phyloP scores from a whole-genome alignment of 2,329 filamentous ascomycete genomes.

The Diaporthe nobilis region DNA sequence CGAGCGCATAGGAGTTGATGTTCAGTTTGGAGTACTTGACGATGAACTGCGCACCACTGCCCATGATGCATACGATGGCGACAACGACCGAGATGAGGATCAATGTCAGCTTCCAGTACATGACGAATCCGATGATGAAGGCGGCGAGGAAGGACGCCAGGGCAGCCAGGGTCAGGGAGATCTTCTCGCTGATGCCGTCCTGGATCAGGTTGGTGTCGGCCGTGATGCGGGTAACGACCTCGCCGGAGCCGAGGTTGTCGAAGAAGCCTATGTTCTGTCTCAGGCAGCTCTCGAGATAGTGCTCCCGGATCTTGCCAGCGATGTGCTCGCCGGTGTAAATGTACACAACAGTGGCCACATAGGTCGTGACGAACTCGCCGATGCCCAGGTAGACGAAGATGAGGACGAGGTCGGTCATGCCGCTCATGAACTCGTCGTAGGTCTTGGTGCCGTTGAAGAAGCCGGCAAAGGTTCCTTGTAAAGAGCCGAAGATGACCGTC shows the following conservation, averaged over 20 bases:
- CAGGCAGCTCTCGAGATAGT: slow-evolving; percentile 88
- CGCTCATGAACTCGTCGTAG: slow-evolving; percentile 69
- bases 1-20: slow-evolving; percentile 83
- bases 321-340: slow-evolving; percentile 90
- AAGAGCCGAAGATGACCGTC: slow-evolving; percentile 84
- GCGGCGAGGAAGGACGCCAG: slow-evolving; percentile 88
- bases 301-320: slow-evolving; percentile 82
- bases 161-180: slow-evolving; percentile 82
- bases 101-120: slow-evolving; percentile 93
- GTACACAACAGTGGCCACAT: slow-evolving; percentile 87
- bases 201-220: slow-evolving; percentile 95
- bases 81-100: slow-evolving; percentile 88
- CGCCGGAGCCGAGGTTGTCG: slow-evolving; percentile 92
- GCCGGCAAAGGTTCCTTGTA: slow-evolving; percentile 79
- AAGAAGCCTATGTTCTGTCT: slow-evolving; percentile 93
- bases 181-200: slow-evolving; percentile 93
- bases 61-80: slow-evolving; percentile 84
- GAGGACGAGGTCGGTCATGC: slow-evolving; percentile 76
- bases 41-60: slow-evolving; percentile 79
- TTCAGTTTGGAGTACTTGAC: slow-evolving; percentile 85
- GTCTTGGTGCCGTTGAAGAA: slow-evolving; percentile 67
- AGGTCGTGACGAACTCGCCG: slow-evolving; percentile 82
- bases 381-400: slow-evolving; percentile 91
- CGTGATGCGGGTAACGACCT: slow-evolving; percentile 94
- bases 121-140: slow-evolving; percentile 91